A percentile compares a stretch with the other conserved stretches of the same genome.
Conservation (phyloP, 1,284 basidiomycete species). For the Marasmius tenuissimus region DNA sequence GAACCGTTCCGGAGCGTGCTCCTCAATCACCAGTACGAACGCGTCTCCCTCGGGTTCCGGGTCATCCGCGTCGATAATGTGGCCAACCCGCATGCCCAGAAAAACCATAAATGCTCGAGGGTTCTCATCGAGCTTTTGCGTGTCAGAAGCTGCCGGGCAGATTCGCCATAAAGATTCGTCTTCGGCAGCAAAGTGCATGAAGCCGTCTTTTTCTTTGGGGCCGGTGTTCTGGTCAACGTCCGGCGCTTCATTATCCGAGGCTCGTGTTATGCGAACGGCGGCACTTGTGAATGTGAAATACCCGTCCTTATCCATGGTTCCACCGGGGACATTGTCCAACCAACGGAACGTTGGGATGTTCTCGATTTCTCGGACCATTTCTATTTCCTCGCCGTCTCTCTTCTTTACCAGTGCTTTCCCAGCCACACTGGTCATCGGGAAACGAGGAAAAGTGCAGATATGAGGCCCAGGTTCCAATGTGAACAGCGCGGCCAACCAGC, state of each 20-base stretch:
- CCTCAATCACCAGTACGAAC: neutral
- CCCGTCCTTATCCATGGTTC: constrained; percentile 3
- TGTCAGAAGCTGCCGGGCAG: neutral
- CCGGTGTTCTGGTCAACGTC: neutral
- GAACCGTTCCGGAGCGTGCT: neutral
- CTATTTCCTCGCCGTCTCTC: neutral
- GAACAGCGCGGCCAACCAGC: neutral
- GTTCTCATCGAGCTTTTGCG: neutral
- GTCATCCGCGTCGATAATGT: neutral
- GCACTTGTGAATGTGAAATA: neutral
- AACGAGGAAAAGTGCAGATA: neutral
- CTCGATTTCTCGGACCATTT: neutral
- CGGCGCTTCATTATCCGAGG: neutral
- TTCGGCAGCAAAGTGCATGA: neutral
- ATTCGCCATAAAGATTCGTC: neutral
- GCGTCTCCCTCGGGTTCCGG: neutral
- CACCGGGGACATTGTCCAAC: neutral
- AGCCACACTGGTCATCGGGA: neutral
- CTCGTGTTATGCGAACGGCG: neutral
- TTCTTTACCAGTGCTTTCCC: neutral
- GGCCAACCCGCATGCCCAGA: neutral
- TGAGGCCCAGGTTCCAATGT: neutral
- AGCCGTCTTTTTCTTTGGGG: neutral
- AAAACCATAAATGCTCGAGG: neutral
- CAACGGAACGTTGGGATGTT: neutral